Percentiles rank a stretch among this genome's conserved stretches.
phyloP scores from a whole-genome alignment of 1,284 basidiomycete genomes.

The Sphagnurus paluster region DNA sequence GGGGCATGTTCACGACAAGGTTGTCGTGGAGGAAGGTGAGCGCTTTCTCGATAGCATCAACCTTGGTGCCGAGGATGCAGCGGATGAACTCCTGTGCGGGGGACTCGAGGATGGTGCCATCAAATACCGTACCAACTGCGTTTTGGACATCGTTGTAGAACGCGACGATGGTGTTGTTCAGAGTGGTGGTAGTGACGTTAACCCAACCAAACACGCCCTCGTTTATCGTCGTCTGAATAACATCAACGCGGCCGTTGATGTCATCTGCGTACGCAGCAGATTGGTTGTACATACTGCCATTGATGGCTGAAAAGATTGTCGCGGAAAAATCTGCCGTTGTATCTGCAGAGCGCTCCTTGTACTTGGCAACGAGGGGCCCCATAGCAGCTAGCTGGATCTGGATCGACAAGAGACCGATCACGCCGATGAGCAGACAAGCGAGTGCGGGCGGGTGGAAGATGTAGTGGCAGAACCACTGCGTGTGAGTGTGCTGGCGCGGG shows the following conservation, averaged over 20 bases:
- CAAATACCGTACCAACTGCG: constrained; percentile 73
- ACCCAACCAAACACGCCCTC: constrained; percentile 92
- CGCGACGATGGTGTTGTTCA: constrained; percentile 78
- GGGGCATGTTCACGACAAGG: constrained; percentile 76
- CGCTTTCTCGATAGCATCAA: constrained; percentile 82
- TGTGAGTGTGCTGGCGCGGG: constrained; percentile 60
- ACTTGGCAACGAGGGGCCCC: constrained; percentile 66
- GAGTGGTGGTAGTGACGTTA: constrained; percentile 83
- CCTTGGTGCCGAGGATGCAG: constrained; percentile 90
- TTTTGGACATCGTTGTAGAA: constrained; percentile 78
- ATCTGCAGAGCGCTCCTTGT: constrained; percentile 55
- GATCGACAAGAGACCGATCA: constrained; percentile 88
- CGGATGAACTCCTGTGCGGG: constrained; percentile 86
- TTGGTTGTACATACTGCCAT: constrained; percentile 78
- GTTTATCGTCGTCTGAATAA: constrained; percentile 78
- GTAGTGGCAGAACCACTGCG: constrained; percentile 86
- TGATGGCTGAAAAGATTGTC: constrained; percentile 76
- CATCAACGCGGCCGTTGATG: constrained; percentile 72
- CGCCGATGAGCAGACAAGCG: constrained; percentile 86
- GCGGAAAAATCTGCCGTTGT: constrained; percentile 68
- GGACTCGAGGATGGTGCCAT: constrained; percentile 76
- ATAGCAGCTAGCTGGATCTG: constrained; percentile 83
- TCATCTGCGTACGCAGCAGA: constrained; percentile 74
- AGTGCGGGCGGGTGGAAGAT: constrained; percentile 89
- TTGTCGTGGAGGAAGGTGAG: constrained; percentile 93